Evolutionary conservation across 345 rosid species (phyloP).

Genomic region (Streptanthus diversifolius): DNA sequence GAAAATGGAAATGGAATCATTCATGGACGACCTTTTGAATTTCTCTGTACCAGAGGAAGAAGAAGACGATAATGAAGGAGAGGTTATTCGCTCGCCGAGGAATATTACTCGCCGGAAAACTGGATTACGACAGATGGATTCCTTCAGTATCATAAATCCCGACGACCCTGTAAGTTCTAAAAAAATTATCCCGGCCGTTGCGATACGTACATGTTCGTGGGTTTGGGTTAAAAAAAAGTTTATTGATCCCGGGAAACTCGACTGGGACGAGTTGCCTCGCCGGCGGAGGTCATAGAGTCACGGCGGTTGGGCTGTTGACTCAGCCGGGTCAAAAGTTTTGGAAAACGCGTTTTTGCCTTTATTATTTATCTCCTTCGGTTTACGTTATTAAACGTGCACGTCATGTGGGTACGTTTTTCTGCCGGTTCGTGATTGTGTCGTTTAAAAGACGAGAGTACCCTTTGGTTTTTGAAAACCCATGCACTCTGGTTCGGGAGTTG

Average conservation of each 20-base stretch:
- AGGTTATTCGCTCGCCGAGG: not conserved
- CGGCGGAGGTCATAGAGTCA: constrained; percentile 17
- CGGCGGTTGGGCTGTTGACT: constrained; percentile 24
- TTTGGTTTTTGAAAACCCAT: not conserved
- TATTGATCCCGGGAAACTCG: constrained; percentile 15
- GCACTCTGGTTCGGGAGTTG: not conserved
- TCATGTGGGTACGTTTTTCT: constrained; percentile 25
- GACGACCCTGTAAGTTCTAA: constrained; percentile 28
- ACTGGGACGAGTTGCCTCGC: constrained; percentile 27
- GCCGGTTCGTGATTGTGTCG: not conserved
- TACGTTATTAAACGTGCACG: constrained; percentile 19
- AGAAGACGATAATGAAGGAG: not conserved
- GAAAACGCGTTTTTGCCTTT: constrained; percentile 35
- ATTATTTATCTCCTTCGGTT: not conserved
- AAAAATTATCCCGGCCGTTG: not conserved
- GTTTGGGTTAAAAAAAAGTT: not conserved
- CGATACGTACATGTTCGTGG: not conserved
- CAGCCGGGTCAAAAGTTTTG: constrained; percentile 36
- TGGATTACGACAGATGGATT: constrained; percentile 30
- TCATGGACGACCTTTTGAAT: constrained; percentile 40
- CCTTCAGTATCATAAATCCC: constrained; percentile 17
- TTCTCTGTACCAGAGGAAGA: constrained; percentile 34
- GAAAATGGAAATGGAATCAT: constrained; percentile 30
- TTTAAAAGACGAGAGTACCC: constrained; percentile 38
- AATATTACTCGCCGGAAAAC: constrained; percentile 32